Percentiles rank a stretch among this genome's conserved stretches.
Evolutionary conservation across 768 basidiomycete species (phyloP).

Genomic region (Chalciporus chontae): DNA sequence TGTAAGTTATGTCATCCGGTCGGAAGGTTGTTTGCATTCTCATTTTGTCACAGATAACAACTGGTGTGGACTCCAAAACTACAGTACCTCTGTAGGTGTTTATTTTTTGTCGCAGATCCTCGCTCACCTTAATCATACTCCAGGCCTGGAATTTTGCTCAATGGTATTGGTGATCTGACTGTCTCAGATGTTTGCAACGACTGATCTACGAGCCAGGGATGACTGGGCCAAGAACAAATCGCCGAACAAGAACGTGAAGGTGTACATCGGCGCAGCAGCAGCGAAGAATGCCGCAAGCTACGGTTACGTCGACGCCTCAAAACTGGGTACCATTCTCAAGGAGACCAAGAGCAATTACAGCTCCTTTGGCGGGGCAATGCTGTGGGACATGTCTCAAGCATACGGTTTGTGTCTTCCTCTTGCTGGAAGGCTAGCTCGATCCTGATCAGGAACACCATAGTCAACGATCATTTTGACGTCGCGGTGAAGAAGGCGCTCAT

Average conservation of each 20-base stretch:
- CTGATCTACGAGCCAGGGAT: slow-evolving; percentile 23
- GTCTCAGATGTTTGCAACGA: too few relatives aligned
- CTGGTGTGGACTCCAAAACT: slow-evolving; percentile 39
- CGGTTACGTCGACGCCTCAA: slow-evolving; percentile 39
- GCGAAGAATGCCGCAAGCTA: slow-evolving; percentile 40
- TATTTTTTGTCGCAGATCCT: background rate
- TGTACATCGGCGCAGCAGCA: slow-evolving; percentile 50
- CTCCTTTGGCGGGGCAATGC: too few relatives aligned
- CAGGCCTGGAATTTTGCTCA: slow-evolving; percentile 48
- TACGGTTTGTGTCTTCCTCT: slow-evolving; percentile 28
- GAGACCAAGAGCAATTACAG: slow-evolving; percentile 35
- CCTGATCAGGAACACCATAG: too few relatives aligned
- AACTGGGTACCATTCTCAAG: slow-evolving; percentile 32
- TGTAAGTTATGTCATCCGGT: slow-evolving; percentile 24
- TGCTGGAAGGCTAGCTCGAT: too few relatives aligned
- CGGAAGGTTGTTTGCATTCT: too few relatives aligned
- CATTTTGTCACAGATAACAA: slow-evolving; percentile 37
- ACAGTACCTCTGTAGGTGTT: slow-evolving; percentile 40
- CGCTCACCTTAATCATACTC: background rate
- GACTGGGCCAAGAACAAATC: slow-evolving; percentile 45
- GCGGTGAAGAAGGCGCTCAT: too few relatives aligned
- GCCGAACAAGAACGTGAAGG: slow-evolving; percentile 44
- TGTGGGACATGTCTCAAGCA: slow-evolving; percentile 49
- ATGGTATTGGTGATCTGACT: slow-evolving; percentile 21
- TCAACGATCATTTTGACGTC: slow-evolving; percentile 56